Evolutionary conservation across 805 yeast genomes (phyloP).

Genomic region (Schwanniomyces pseudopolymorphus): DNA sequence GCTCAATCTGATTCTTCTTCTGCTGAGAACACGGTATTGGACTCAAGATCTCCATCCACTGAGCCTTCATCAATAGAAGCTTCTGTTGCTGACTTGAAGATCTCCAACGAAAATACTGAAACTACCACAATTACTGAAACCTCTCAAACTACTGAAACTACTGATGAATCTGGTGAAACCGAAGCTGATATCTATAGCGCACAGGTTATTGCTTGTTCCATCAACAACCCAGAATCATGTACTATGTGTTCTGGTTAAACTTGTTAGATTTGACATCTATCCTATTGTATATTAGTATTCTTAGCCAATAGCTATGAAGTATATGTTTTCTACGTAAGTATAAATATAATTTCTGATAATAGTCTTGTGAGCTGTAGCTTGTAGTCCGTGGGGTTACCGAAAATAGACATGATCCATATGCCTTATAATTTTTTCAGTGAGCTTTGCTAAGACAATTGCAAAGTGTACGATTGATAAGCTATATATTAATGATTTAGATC

Average conservation of each 20-base stretch:
- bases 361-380: neutral
- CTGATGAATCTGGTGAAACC: slow-evolving; percentile 20
- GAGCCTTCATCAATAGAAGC: slow-evolving; percentile 45
- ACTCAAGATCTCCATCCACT: slow-evolving; percentile 25
- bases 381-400: neutral
- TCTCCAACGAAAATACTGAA: slow-evolving; percentile 17
- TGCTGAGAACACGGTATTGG: slow-evolving; percentile 13
- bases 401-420: neutral
- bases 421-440: neutral
- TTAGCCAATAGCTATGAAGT: neutral
- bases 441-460: too few species aligned
- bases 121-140: too few species aligned
- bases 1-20: slow-evolving; percentile 18
- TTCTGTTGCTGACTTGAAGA: slow-evolving; percentile 46
- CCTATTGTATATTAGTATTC: slow-evolving; percentile 2
- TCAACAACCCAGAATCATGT: slow-evolving; percentile 95
- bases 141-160: slow-evolving; percentile 7
- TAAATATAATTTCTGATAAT: neutral
- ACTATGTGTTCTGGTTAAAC: slow-evolving; percentile 96
- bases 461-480: too few species aligned
- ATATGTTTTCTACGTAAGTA: neutral
- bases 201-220: slow-evolving; percentile 94
- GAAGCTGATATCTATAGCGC: slow-evolving; percentile 88
- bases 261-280: slow-evolving; percentile 2
- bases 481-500: neutral